Evolutionary conservation across 345 rosid genomes (phyloP).

Genomic region (Gossypium rotundifolium): DNA sequence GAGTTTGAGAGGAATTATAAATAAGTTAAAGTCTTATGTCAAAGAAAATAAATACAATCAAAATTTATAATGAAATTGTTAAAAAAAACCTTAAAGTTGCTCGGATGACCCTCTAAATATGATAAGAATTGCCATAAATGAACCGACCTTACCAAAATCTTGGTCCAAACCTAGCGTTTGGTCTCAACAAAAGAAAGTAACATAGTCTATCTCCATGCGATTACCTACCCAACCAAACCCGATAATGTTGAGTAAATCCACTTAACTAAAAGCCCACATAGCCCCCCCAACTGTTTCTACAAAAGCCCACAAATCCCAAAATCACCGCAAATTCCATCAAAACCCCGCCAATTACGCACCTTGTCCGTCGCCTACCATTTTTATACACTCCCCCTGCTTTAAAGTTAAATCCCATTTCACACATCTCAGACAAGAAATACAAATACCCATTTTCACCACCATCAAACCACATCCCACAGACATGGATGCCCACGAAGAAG

Average conservation of each 20-base stretch:
- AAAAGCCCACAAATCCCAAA: neutral
- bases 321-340: neutral
- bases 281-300: neutral
- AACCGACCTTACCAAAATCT: neutral
- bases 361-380: conserved; percentile 26
- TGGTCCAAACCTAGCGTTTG: neutral
- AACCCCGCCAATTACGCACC: conserved; percentile 53
- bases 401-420: neutral
- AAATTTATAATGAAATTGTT: no score
- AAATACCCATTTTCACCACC: neutral
- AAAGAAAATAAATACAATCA: no score
- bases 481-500: conserved; percentile 43
- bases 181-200: neutral
- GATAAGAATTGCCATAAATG: neutral
- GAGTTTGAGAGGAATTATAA: no score
- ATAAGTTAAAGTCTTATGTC: no score
- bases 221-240: no score
- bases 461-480: neutral
- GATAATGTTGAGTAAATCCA: neutral
- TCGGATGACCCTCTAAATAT: no score
- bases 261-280: neutral
- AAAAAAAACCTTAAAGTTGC: no score
- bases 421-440: neutral
- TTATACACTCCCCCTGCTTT: conserved; percentile 12
- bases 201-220: neutral